These are phyloP conservation scores for Arxiozyma slooffiae DNA, from an alignment of 1,139 yeast genomes.

Conservation along the genomic window DNA sequence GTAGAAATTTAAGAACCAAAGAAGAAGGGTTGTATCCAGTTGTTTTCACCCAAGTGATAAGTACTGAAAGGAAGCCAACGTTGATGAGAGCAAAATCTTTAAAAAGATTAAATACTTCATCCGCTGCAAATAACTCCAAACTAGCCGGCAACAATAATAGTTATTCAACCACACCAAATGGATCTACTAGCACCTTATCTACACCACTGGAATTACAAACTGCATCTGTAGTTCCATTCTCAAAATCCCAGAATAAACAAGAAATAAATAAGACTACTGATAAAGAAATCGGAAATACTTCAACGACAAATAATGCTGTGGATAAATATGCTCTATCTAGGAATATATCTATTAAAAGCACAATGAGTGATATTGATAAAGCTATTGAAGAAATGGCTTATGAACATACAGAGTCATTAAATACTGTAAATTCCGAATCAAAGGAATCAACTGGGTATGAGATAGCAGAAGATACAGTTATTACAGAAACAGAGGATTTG, in stretches of 20 bases:
- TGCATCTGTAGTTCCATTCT: conserved; percentile 9
- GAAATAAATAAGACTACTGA: not conserved
- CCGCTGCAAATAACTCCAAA: not conserved
- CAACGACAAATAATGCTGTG: not conserved
- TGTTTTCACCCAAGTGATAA: conserved; percentile 56
- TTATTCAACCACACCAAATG: conserved; percentile 8
- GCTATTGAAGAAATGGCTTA: conserved; percentile 62
- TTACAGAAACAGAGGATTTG: conserved; percentile 6
- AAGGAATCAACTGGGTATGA: not conserved
- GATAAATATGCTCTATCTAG: conserved; percentile 5
- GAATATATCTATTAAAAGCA: conserved; percentile 40
- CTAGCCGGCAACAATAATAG: not conserved
- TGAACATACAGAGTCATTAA: conserved; percentile 4
- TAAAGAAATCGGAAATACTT: not conserved
- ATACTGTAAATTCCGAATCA: not conserved
- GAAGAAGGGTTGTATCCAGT: conserved; percentile 86
- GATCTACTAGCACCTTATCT: conserved; percentile 13
- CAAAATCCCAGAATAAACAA: not conserved
- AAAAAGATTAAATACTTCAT: conserved; percentile 14
- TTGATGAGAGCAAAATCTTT: conserved; percentile 38
- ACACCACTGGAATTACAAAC: conserved; percentile 22
- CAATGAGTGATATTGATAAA: conserved; percentile 73
- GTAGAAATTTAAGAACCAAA: conserved; percentile 62
- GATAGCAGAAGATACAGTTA: conserved; percentile 4
- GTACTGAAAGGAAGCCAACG: conserved; percentile 36